phyloP scores from a whole-genome alignment of 2,329 filamentous ascomycete species.

The Fusarium marasasianum region DNA sequence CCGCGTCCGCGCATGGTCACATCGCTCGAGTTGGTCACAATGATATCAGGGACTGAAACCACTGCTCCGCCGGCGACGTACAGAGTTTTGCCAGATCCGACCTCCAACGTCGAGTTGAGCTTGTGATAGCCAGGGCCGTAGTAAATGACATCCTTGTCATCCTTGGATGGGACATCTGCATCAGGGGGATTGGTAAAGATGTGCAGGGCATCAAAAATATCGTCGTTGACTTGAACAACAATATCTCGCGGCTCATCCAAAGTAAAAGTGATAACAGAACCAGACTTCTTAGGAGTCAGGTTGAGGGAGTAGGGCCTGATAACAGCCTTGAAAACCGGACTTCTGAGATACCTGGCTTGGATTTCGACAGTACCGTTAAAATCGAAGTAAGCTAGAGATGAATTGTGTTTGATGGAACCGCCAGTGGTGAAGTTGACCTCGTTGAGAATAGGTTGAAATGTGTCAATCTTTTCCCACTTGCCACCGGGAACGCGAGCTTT shows the following conservation, averaged over 20 bases:
- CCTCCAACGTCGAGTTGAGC: not conserved
- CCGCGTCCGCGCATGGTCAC: not conserved
- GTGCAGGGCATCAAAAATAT: not conserved
- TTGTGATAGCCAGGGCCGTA: not conserved
- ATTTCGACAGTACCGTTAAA: not conserved
- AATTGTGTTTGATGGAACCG: not conserved
- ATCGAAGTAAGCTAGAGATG: not conserved
- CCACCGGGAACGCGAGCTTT: not conserved
- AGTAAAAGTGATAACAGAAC: rapidly evolving
- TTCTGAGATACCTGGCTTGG: not conserved
- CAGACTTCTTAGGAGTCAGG: not conserved
- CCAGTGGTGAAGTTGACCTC: not conserved
- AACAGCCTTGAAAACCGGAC: not conserved
- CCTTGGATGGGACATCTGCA: rapidly evolving
- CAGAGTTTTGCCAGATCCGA: not conserved
- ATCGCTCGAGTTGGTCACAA: not conserved
- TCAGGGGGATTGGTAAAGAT: not conserved
- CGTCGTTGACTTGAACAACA: not conserved
- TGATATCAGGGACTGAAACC: rapidly evolving
- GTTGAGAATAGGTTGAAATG: not conserved
- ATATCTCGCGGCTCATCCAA: not conserved
- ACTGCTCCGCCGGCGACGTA: not conserved
- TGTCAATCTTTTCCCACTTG: not conserved
- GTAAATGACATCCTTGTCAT: rapidly evolving
- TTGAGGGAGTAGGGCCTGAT: not conserved